phyloP scores from a whole-genome alignment of 2,329 filamentous ascomycete genomes.

The Colletotrichum agaves region DNA sequence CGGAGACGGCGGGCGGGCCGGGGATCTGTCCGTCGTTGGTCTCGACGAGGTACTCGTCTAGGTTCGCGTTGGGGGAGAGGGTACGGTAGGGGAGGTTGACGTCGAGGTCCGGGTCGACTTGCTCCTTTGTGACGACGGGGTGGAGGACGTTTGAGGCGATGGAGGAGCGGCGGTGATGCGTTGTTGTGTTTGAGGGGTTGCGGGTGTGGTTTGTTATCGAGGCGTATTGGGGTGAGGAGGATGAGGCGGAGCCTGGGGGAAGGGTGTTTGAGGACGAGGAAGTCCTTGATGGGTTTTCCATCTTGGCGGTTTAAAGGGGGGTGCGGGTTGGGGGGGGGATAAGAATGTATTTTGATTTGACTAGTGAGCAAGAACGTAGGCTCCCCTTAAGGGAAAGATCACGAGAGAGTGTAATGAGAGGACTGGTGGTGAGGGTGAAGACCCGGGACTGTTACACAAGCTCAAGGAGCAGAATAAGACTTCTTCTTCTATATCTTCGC shows the following conservation, averaged over 20 bases:
- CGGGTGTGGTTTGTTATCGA: slow-evolving; percentile 15
- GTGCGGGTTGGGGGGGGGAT: too few species aligned
- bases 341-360: neutral
- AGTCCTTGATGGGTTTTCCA: slow-evolving; percentile 19
- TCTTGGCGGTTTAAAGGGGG: slow-evolving; percentile 1
- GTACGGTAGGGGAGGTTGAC: slow-evolving; percentile 74
- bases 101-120: slow-evolving; percentile 54
- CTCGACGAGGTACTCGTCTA: slow-evolving; percentile 75
- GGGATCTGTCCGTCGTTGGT: slow-evolving; percentile 71
- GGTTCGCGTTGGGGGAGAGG: slow-evolving; percentile 67
- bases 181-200: neutral
- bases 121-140: slow-evolving; percentile 47
- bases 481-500: neutral
- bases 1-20: slow-evolving; percentile 43
- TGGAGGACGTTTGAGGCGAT: slow-evolving; percentile 39
- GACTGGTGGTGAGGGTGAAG: neutral
- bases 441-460: slow-evolving; percentile 3
- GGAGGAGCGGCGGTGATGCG: slow-evolving; percentile 38
- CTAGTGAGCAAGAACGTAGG: neutral
- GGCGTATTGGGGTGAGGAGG: slow-evolving; percentile 15
- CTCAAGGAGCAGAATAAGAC: neutral
- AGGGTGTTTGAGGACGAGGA: slow-evolving; percentile 31
- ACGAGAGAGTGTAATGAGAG: neutral
- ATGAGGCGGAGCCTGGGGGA: slow-evolving; percentile 21
- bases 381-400: neutral